Evolutionary conservation across 495 filamentous ascomycete species (phyloP), one percentile per base, ranked within the genome.

Genomic region (Tuber aestivum): DNA sequence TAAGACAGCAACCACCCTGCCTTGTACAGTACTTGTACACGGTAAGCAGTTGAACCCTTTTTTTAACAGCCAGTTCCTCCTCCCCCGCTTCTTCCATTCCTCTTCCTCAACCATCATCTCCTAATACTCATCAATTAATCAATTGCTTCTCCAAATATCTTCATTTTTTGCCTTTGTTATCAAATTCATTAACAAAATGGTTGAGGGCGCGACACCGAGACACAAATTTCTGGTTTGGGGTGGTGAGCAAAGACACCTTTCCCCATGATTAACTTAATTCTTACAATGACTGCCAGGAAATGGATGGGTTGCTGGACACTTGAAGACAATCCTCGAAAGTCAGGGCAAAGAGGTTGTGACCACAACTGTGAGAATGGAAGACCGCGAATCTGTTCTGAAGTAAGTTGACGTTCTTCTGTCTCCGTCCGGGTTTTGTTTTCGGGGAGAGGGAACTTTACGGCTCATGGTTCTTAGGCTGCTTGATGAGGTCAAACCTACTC

Each of bases 271-370:
- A 69, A 42, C n/a, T 72, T 70, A 38, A 23, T 37, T 41, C 69
- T 81, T 56, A 80, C 38, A 41, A 21, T 32, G 45, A 23, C 8
- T 76, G 6, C 20, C 38, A 81, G 75, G 78, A 4, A 75, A 80
- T 44, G 88, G 89, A 69, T 90, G 89, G 89, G 86, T 90, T 77
- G 89, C 90, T 69, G 87, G 88, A 69, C 90, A 91, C 76, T 86
- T 91, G 70, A 89, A 91, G 84, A 83, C 83, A n/a, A 83, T 91
- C 71, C 84, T 91, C 18, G 87, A 89, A 82, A 84, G 83, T 72
- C 88, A 91, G 81, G 89, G 87, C 79, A 90, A 90, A 84, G 86
- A 90, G 78, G 88, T 89, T 61, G 82, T 85, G 78, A 85, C 83
- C 40, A 90, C 88, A 7, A 89, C 87, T 7, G 83, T 90, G 35